A percentile compares a stretch with the other conserved stretches of the same genome.
Evolutionary conservation across 208 protist genomes (phyloP).

Genomic region (Leishmania amazonensis): DNA sequence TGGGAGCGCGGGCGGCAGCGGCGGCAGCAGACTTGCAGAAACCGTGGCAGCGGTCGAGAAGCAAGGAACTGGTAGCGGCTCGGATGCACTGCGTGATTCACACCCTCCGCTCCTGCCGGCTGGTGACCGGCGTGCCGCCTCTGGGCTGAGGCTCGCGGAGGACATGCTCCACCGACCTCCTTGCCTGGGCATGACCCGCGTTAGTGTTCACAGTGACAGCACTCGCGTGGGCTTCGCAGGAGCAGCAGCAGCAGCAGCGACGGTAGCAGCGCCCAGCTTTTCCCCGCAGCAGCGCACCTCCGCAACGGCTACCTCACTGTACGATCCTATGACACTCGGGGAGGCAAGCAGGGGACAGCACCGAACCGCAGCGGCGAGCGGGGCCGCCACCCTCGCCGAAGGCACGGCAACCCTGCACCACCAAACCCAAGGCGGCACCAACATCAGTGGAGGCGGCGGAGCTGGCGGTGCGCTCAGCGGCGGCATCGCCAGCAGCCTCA

Average conservation of each 20-base stretch:
- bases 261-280: not conserved
- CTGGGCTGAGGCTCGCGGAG: not conserved
- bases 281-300: not conserved
- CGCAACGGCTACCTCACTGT: not conserved
- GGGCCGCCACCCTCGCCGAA: not conserved
- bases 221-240: not conserved
- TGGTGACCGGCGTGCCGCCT: not conserved
- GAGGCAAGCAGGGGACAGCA: not conserved
- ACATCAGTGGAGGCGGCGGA: slow-evolving; percentile 1
- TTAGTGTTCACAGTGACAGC: not conserved
- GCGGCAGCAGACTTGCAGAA: not conserved
- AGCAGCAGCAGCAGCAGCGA: not conserved
- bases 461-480: slow-evolving; percentile 7
- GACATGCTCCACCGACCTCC: not conserved
- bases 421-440: not conserved
- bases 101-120: not conserved
- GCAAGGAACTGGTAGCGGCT: not conserved
- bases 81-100: not conserved
- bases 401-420: not conserved
- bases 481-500: slow-evolving; percentile 15
- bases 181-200: not conserved
- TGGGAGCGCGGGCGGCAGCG: not conserved
- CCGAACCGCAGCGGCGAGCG: not conserved
- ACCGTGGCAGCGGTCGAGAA: not conserved
- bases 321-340: not conserved